Base-by-base conservation (phyloP, 1,284 basidiomycete species). In the Fomitopsis betulina region DNA sequence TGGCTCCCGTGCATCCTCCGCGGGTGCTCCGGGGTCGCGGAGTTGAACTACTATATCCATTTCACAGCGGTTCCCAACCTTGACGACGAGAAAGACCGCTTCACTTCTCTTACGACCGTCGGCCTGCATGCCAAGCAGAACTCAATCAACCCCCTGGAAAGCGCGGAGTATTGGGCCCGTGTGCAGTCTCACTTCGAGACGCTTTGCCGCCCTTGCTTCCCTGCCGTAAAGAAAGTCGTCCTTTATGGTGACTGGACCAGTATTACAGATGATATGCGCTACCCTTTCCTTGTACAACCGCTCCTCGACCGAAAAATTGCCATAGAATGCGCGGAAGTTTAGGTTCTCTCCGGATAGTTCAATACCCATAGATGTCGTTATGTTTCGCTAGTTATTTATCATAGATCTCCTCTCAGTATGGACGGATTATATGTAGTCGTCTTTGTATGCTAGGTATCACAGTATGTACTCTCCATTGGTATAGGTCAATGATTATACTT, bases 21-120 rank as follows among this genome's bases (percentile, higher is more conserved):
- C 15, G 65, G 68, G 12, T 85, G 84, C 64, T 71, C 77, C 0
- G 73, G 70, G 42, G 73, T 86, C 37, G 72, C 74, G 58, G 73
- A 79, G 61, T 68, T 89, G 63, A 81, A 85, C 68, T 86, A 83
- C 66, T 79, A 79, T 67, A 55, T 83, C 43, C 76, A 81, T 67
- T 85, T 84, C 72, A 82, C 83, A 1, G 60, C 67, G 21, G 62
- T 71, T 8, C 76, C 79, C 23, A 49, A 58, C 15, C 58, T 60
- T 3, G 58, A 69, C 12, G 63, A 63, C 12, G 64, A 67, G 6
- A 59, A 57, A 9, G 76, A 80, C 50, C 40, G 66, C 3, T 57
- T 53, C 21, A n/a, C 12, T 17, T 70, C 72, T 19, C 64, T 87
- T 45, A 65, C 67, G 30, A 75, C 73, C 40, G 68, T 87, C 27